Conservation (phyloP, 202 grass and related monocot species). For the Dendrocalamus latiflorus region DNA sequence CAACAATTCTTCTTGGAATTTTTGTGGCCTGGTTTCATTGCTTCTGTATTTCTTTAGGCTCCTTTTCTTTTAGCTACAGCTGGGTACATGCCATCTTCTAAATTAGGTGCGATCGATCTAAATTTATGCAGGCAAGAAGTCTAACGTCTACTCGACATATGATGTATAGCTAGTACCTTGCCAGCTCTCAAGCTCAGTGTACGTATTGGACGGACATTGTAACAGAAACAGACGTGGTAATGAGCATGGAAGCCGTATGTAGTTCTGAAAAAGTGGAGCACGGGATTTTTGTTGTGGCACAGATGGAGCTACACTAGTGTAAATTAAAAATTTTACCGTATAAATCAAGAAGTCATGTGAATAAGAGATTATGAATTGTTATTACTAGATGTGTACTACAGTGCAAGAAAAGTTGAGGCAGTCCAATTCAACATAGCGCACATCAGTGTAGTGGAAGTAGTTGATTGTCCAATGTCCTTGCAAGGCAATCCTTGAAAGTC, state of each 20-base stretch:
- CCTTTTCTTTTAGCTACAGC: background rate
- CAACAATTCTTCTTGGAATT: background rate
- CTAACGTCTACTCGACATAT: no score
- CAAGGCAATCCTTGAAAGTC: no score
- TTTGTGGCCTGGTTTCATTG: background rate
- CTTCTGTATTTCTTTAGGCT: background rate
- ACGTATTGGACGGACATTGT: background rate
- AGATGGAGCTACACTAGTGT: no score
- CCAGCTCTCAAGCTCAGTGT: background rate
- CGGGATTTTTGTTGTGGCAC: no score
- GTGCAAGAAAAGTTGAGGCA: no score
- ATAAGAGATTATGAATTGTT: no score
- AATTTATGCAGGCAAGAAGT: background rate
- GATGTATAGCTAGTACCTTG: background rate
- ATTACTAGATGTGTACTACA: no score
- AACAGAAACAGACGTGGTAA: background rate
- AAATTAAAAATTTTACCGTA: no score
- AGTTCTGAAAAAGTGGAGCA: background rate
- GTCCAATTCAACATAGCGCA: no score
- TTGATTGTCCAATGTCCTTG: no score
- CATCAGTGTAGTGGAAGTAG: no score
- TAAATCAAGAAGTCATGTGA: no score
- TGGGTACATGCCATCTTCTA: conserved; percentile 17
- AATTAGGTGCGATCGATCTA: conserved; percentile 3
- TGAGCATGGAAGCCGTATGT: background rate